These are phyloP conservation scores for Syncephalastrum sp. DNA, from an alignment of 371 early-diverging fungal species.

Conservation along the genomic window DNA sequence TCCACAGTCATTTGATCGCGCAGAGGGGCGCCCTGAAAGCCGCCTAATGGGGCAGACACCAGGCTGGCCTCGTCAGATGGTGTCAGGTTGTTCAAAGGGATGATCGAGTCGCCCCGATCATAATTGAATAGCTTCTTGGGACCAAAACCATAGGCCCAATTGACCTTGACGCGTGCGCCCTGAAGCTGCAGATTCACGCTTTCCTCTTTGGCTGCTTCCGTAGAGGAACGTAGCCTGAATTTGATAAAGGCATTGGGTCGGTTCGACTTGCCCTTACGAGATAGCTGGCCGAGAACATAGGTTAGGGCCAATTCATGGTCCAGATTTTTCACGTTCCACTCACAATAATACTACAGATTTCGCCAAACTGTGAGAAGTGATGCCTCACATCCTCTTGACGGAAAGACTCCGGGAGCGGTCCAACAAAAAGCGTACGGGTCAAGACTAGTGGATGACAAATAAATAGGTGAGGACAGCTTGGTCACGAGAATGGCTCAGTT, in stretches of 20 bases:
- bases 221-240: slow-evolving; percentile 27
- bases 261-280: slow-evolving; percentile 25
- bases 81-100: slow-evolving; percentile 34
- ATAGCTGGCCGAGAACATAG: slow-evolving; percentile 7
- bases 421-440: slow-evolving; percentile 49
- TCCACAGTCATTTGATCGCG: slow-evolving; percentile 43
- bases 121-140: slow-evolving; percentile 47
- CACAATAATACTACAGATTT: slow-evolving; percentile 44
- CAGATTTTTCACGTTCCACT: slow-evolving; percentile 5
- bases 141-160: slow-evolving; percentile 54
- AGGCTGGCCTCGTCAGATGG: slow-evolving; percentile 38
- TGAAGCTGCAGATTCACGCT: slow-evolving; percentile 13
- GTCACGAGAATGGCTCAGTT: no score
- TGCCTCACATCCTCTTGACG: slow-evolving; percentile 33
- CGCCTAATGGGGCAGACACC: slow-evolving; percentile 38
- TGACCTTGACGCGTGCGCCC: slow-evolving; percentile 18
- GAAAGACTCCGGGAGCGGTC: slow-evolving; percentile 40
- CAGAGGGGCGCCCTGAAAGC: slow-evolving; percentile 41
- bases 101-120: slow-evolving; percentile 44
- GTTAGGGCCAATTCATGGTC: background rate
- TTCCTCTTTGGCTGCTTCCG: slow-evolving; percentile 32
- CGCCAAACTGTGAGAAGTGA: slow-evolving; percentile 37
- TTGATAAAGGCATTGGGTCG: slow-evolving; percentile 41
- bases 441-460: slow-evolving; percentile 21
- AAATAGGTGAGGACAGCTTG: no score